phyloP scores from a whole-genome alignment of 192 early-diverging fungal species.

The Spizellomyces punctatus region DNA sequence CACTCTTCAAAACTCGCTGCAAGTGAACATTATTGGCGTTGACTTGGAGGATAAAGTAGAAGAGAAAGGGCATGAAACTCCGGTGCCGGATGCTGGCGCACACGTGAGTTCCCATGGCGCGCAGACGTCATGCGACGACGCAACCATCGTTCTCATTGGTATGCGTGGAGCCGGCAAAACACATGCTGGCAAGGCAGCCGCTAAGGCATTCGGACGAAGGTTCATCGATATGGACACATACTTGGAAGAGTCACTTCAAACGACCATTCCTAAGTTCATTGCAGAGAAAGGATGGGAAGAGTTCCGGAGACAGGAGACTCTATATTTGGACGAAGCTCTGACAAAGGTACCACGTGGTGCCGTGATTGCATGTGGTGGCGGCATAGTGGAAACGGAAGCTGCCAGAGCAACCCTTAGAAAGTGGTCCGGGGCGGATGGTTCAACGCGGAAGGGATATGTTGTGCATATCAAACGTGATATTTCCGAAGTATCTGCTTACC shows the following conservation, averaged over 20 bases:
- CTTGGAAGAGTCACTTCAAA: conserved; percentile 69
- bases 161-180: conserved; percentile 99
- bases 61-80: conserved; percentile 21
- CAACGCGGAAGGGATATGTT: conserved; percentile 49
- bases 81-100: background rate
- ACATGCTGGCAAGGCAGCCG: conserved; percentile 75
- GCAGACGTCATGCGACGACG: conserved; percentile 29
- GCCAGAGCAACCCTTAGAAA: conserved; percentile 69
- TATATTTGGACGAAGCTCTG: conserved; percentile 66
- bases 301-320: conserved; percentile 82
- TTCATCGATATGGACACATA: conserved; percentile 91
- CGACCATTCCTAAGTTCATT: conserved; percentile 81
- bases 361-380: conserved; percentile 92
- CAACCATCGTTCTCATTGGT: conserved; percentile 89
- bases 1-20: conserved; percentile 78
- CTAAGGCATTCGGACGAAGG: conserved; percentile 61
- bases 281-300: conserved; percentile 77
- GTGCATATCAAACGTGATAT: conserved; percentile 84
- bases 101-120: conserved; percentile 7
- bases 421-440: conserved; percentile 49
- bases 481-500: conserved; percentile 75
- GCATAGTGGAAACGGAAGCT: conserved; percentile 82
- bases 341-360: conserved; percentile 57
- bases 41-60: conserved; percentile 58
- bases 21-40: conserved; percentile 54